Evolutionary conservation across 352 stramenopile species (phyloP), one percentile per base, ranked within the genome.

Genomic region (Globisporangium perplexum): DNA sequence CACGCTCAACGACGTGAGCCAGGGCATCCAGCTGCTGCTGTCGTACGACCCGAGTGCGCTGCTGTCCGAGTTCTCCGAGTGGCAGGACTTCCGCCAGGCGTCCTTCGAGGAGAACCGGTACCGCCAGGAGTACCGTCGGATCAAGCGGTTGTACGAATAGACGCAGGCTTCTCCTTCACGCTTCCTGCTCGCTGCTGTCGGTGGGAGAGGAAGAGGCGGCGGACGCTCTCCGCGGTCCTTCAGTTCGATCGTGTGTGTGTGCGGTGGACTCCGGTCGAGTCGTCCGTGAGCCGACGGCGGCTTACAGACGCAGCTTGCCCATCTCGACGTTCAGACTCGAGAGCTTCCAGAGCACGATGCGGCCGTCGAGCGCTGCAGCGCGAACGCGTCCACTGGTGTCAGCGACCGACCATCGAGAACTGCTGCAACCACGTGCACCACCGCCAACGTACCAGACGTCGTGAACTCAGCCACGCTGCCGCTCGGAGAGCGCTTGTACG

Each of bases 121-220:
- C 65, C 76, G 89, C 23, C 83, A 91, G 53, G 87, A 97, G 57
- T 96, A 96, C 62, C 74, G 81, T 59, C 81, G 90, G 15, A 93
- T 98, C 64, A 96, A 97, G 60, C 62, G 56, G 39, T 66, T 98
- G 59, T 98, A 98, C 68, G 85, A 92, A 76, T 93, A 86, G 64
- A 68, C 12, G 33, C 4, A 39, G 57, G 22, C 38, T 38, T 60
- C 48, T 46, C 10, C 11, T 45, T 52, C n/a, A n/a, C 15, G 6
- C 14, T 10, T 41, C 24, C 11, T 39, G 30, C 6, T 33, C 12
- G 44, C 7, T 41, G 28, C 26, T 42, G 39, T 47, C 33, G 8
- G 10, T 53, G 30, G 4, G 17, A 30, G 26, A n/a, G n/a, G n/a
- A n/a, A n/a, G 26, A 30, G 26, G 26, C 26, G 26, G 5, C 26